Base-by-base conservation (phyloP, 495 filamentous ascomycete species). In the Lasiosphaeriaceae sp. region DNA sequence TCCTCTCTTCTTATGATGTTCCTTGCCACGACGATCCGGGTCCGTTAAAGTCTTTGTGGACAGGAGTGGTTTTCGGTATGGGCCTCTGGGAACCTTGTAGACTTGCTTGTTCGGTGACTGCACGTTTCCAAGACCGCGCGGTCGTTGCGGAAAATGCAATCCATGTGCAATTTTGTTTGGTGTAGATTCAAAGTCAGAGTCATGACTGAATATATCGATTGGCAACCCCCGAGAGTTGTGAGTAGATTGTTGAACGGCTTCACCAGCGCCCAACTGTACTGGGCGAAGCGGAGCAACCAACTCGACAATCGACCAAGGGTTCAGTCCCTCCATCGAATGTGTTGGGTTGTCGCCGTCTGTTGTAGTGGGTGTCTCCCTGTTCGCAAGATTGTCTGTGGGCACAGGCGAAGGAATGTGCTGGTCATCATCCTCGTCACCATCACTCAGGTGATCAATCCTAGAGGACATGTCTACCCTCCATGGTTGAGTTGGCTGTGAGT, bases 261-360 rank as follows among this genome's bases (percentile, higher is more conserved):
- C 11, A 19, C 5, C 6, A 29, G 5, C 14, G 17, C 14, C 8
- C 17, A 11, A 37, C 11, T 26, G 6, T 11, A 7, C 16, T 2
- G 17, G 14, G 7, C 37, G 4, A 20, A 35, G 51, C 24, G 35
- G 35, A 0, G 52, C 52, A 14, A 43, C 29, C 12, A 55, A 19
- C 44, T 55, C 47, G 23, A 64, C 68, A 41, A 67, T 61, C 1
- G 62, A 58, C 63, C 66, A 71, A 16, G 66, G 66, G 24, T 69
- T 71, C 8, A 69, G 17, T 7, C 57, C 61, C 37, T 64, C 58
- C 26, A 53, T 43, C n/a, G 57, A 43, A n/a, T 44, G 5, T 6
- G 20, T 19, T 12, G 2, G 24, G 4, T 3, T 20, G 16, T 19
- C 22, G 4, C 20, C 31, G 24, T 26, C 54, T 17, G 29, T 17